Base-by-base conservation (phyloP, 768 basidiomycete genomes). In the Candolleomyces eurysporus region DNA sequence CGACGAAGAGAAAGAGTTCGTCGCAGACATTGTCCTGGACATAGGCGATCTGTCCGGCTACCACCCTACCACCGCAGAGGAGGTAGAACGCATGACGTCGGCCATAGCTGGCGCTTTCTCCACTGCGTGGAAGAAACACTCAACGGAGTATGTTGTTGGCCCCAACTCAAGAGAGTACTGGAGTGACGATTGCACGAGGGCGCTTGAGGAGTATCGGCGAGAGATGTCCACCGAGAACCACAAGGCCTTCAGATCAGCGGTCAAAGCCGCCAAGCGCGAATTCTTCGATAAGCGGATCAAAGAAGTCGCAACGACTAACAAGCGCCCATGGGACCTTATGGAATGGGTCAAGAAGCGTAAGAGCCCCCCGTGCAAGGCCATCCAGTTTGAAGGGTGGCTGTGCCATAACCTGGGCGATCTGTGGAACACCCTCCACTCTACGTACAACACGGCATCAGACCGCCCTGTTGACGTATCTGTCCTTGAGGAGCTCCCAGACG, bases 241-340 rank as follows among this genome's bases (percentile, higher is more conserved):
- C 13, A 43, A 43, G 5, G 42, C 42, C 2, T 43, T 43, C 64
- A 7, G 26, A 26, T 26, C 26, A 4, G 26, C 26, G 4, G 26
- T 26, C 2, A 26, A 26, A 26, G 26, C 26, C 4, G 26, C 26
- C 26, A 26, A 26, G 26, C 26, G 26, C 26, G 4, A 2, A 4
- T 26, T 26, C 26, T 26, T 26, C 26, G 26, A 26, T 26, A 4
- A 26, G 26, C 26, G 26, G 2, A 26, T 26, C 26, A 4, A 26
- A 4, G 26, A 26, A 4, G 4, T 26, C 4, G 26, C 26, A 26
- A n/a, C 19, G 11, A 50, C 50, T 4, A 59, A 64, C 30, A 63
- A 63, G 57, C 45, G 51, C 22, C 61, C 64, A 0, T 67, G 64
- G 66, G 64, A 67, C 46, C 58, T 67, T 0, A 67, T 67, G 64